Evolutionary conservation across 225 moss, liverwort and hornwort species (phyloP), one percentile per base, ranked within the genome.

Genomic region (Sphagnum tenellum): DNA sequence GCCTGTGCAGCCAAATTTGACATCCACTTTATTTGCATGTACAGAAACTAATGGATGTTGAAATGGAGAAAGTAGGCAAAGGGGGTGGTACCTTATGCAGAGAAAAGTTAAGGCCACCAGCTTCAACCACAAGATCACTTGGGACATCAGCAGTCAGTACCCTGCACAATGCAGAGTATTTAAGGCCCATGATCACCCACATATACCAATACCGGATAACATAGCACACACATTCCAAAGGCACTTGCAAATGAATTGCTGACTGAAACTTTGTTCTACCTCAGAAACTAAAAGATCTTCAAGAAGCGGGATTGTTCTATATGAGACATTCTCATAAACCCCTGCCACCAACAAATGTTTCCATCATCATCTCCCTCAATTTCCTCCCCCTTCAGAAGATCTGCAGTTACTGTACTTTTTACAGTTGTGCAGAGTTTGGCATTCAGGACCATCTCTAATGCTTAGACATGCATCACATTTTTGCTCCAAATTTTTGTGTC

Each of bases 61-160:
- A 29, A 29, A 29, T 29, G 29, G 29, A 29, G 29, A 29, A 29
- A 29, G 29, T 29, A 29, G 29, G 29, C 29, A 29, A 29, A 29
- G 29, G 29, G 29, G 29, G 52, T 52, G 9, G 52, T 57, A 98
- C 98, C 87, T 98, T 98, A 66, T 98, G 98, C 63, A 98, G 82
- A 50, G 90, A 94, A 68, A 98, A 98, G 73, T 89, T 93, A 74
- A 93, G 85, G 46, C 98, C 98, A 45, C 89, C 90, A 59, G 93
- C 98, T 73, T 89, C 90, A 57, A 98, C 87, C 66, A 93, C 90
- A 60, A 98, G 87, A 74, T 98, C 98, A 67, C 98, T 93, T 29
- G 98, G 98, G 46, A 98, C 98, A 67, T 98, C 93, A 46, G 93
- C 93, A 52, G 98, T 90, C 68, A 98, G 72, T 49, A 93, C 98